Percentiles rank a stretch among this genome's conserved stretches.
Conservation (phyloP, 805 yeast genomes). For the Metschnikowia orientalis region DNA sequence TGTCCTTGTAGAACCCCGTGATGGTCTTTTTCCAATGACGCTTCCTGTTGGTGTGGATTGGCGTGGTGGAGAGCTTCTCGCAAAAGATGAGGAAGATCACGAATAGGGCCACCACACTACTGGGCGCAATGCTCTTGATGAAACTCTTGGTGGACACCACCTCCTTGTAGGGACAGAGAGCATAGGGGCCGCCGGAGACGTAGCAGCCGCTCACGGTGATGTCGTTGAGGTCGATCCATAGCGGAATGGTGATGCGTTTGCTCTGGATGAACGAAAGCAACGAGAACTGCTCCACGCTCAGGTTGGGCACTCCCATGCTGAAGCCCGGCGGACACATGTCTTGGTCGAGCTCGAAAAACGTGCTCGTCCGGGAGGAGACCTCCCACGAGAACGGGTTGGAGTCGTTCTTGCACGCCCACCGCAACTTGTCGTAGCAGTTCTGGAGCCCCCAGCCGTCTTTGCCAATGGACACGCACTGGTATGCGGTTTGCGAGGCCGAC, state of each 20-base stretch:
- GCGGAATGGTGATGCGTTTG: conserved; percentile 28
- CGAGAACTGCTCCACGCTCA: conserved; percentile 33
- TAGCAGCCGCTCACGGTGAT: conserved; percentile 72
- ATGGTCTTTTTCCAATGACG: conserved; percentile 58
- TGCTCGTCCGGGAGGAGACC: conserved; percentile 22
- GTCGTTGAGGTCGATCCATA: conserved; percentile 84
- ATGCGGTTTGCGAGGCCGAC: conserved; percentile 21
- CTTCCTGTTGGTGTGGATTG: conserved; percentile 66
- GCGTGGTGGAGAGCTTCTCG: conserved; percentile 54
- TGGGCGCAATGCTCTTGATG: conserved; percentile 61
- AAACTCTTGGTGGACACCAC: conserved; percentile 53
- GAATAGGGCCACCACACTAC: conserved; percentile 53
- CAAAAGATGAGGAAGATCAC: conserved; percentile 48
- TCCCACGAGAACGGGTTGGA: conserved; percentile 42
- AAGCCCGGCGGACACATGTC: conserved; percentile 32
- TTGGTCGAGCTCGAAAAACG: conserved; percentile 43
- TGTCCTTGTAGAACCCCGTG: conserved; percentile 49
- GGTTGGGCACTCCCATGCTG: conserved; percentile 30
- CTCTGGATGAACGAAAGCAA: conserved; percentile 26
- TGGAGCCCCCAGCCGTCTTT: conserved; percentile 57
- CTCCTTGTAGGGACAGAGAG: conserved; percentile 72
- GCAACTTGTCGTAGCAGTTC: conserved; percentile 56
- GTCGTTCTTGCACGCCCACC: conserved; percentile 52
- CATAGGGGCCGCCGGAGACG: conserved; percentile 77
- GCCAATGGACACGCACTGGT: conserved; percentile 40